phyloP scores from a whole-genome alignment of 2,329 filamentous ascomycete genomes.

The Bertia moriformis region DNA sequence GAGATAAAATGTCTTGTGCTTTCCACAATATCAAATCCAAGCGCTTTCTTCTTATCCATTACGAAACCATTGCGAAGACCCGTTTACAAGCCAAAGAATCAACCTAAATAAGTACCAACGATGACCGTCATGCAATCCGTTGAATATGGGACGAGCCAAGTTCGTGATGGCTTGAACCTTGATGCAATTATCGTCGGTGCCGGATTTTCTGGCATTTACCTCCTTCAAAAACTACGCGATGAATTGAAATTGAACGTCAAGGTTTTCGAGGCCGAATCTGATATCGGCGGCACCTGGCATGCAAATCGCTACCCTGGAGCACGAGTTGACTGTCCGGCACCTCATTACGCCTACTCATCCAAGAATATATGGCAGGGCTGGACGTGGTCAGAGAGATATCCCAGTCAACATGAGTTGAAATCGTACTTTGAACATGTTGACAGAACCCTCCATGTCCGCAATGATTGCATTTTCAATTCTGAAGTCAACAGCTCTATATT shows the following conservation, averaged over 20 bases:
- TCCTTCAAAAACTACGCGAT: conserved; percentile 19
- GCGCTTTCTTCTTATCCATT: too few relatives aligned
- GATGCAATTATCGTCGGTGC: conserved; percentile 23
- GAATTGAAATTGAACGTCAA: conserved; percentile 18
- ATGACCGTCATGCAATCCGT: too few relatives aligned
- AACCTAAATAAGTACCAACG: too few relatives aligned
- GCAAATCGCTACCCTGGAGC: conserved; percentile 27
- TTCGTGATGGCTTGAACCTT: conserved; percentile 3
- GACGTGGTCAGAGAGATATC: conserved; percentile 25
- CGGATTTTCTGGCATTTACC: conserved; percentile 19
- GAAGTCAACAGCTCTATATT: conserved; percentile 24
- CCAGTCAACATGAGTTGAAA: conserved; percentile 21
- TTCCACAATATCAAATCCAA: too few relatives aligned
- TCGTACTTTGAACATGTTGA: conserved; percentile 30
- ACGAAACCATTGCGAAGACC: too few relatives aligned
- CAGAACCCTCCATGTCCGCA: conserved; percentile 23
- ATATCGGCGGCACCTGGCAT: conserved; percentile 26
- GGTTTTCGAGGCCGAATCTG: conserved; percentile 19
- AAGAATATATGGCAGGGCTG: conserved; percentile 25
- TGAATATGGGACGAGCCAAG: too few relatives aligned
- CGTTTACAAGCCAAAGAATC: too few relatives aligned
- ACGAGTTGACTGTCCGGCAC: conserved; percentile 18
- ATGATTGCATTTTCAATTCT: conserved; percentile 26
- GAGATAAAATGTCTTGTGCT: too few relatives aligned
- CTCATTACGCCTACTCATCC: conserved; percentile 17